Conservation (phyloP, 176 grass and related monocot genomes). For the Poa annua region DNA sequence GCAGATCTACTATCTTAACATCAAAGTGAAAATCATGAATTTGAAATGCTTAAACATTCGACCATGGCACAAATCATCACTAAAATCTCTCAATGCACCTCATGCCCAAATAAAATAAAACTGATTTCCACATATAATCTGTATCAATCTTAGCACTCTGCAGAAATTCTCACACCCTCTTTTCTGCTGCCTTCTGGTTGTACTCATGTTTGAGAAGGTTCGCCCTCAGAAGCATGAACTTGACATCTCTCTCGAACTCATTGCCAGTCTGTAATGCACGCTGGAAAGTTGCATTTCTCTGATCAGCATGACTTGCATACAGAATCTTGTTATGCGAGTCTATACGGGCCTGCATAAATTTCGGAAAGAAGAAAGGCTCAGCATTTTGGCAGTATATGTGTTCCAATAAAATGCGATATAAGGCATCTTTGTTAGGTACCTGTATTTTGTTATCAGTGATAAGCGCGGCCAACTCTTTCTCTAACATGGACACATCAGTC, state of each 20-base stretch:
- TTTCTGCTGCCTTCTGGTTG: slow-evolving; percentile 49
- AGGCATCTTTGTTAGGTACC: slow-evolving; percentile 37
- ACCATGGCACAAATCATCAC: slow-evolving; percentile 12
- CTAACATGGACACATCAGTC: slow-evolving; percentile 46
- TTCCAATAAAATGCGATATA: not conserved
- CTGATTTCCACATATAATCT: not conserved
- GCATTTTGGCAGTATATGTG: not conserved
- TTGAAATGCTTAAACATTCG: not conserved
- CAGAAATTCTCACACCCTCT: slow-evolving; percentile 25
- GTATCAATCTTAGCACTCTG: not conserved
- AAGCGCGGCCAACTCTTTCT: slow-evolving; percentile 91
- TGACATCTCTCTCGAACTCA: slow-evolving; percentile 84
- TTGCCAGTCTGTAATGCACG: slow-evolving; percentile 68
- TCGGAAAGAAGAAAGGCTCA: not conserved
- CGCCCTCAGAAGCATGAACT: slow-evolving; percentile 76
- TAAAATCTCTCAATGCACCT: slow-evolving; percentile 13
- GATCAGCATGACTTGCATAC: slow-evolving; percentile 54
- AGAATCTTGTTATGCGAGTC: slow-evolving; percentile 91
- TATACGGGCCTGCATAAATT: slow-evolving; percentile 73
- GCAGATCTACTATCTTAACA: not conserved
- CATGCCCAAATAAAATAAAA: not conserved
- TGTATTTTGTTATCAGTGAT: slow-evolving; percentile 64
- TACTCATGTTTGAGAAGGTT: slow-evolving; percentile 92
- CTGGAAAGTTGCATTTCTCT: slow-evolving; percentile 79
- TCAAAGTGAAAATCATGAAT: not conserved